A percentile compares a stretch with the other conserved stretches of the same genome.
Conservation (phyloP, 495 filamentous ascomycete species). For the Penicillium antarcticum region DNA sequence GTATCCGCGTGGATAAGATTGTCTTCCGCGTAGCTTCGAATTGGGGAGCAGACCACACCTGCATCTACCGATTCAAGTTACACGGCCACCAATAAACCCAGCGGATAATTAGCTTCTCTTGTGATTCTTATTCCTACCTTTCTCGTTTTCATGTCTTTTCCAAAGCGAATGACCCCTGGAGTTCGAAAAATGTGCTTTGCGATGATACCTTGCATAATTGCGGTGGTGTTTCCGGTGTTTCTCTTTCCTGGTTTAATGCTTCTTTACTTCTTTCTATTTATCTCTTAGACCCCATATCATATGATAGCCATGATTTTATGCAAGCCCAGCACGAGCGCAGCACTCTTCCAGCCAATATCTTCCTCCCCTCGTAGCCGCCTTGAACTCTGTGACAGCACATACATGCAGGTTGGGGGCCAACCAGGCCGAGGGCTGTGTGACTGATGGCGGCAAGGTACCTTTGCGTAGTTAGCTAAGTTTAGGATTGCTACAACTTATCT, state of each 20-base stretch:
- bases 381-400: too few relatives aligned
- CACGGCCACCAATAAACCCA: conserved; percentile 35
- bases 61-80: conserved; percentile 45
- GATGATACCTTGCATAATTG: conserved; percentile 9
- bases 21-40: conserved; percentile 45
- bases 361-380: too few relatives aligned
- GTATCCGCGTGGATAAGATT: conserved; percentile 37
- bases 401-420: too few relatives aligned
- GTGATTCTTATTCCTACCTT: not conserved
- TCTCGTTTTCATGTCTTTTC: not conserved
- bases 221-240: not conserved
- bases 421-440: too few relatives aligned
- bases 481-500: too few relatives aligned
- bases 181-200: conserved; percentile 8
- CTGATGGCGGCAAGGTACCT: too few relatives aligned
- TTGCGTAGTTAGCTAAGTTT: too few relatives aligned
- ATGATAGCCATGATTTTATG: conserved; percentile 3
- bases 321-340: not conserved
- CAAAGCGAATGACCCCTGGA: not conserved
- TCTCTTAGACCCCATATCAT: not conserved
- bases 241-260: not conserved
- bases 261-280: not conserved
- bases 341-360: not conserved
- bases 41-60: conserved; percentile 45
- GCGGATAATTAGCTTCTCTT: not conserved